Percentiles rank a stretch among this genome's conserved stretches.
Conservation (phyloP, 345 rosid species). For the Angophora floribunda region DNA sequence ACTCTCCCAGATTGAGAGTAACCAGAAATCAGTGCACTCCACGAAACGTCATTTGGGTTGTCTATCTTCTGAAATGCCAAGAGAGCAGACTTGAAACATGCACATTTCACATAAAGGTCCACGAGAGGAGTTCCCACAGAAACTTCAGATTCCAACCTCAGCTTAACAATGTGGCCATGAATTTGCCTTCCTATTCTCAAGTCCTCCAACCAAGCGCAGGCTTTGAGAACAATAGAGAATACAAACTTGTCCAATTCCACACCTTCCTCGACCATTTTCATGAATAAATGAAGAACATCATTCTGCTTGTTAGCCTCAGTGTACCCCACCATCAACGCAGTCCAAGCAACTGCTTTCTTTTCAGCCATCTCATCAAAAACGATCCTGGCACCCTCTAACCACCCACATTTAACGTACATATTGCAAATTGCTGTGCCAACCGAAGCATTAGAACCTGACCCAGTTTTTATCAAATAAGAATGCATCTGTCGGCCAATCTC, state of each 20-base stretch:
- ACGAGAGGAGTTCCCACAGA: constrained; percentile 75
- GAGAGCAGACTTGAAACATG: constrained; percentile 39
- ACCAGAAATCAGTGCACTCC: constrained; percentile 63
- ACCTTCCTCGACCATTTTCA: constrained; percentile 38
- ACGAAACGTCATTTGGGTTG: constrained; percentile 64
- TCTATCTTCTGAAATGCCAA: constrained; percentile 35
- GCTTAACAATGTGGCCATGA: constrained; percentile 48
- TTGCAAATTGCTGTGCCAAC: constrained; percentile 32
- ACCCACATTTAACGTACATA: constrained; percentile 62
- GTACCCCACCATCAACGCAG: constrained; percentile 59
- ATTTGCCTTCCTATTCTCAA: constrained; percentile 49
- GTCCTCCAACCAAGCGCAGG: constrained; percentile 43
- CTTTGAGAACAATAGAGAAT: constrained; percentile 63
- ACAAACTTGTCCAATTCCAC: constrained; percentile 49
- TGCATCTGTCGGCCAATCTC: constrained; percentile 52
- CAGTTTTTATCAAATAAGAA: constrained; percentile 40
- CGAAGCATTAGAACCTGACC: constrained; percentile 22
- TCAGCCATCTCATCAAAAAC: constrained; percentile 35
- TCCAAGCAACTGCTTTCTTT: constrained; percentile 49
- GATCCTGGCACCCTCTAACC: constrained; percentile 46
- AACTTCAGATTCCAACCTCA: constrained; percentile 55
- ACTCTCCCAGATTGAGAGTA: constrained; percentile 47
- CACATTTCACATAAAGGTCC: constrained; percentile 56
- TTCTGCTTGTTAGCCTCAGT: constrained; percentile 31
- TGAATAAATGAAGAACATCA: constrained; percentile 36